Percentiles rank a stretch among this genome's conserved stretches.
Evolutionary conservation across 768 basidiomycete species (phyloP).

Genomic region (Macrocybe gigantea): DNA sequence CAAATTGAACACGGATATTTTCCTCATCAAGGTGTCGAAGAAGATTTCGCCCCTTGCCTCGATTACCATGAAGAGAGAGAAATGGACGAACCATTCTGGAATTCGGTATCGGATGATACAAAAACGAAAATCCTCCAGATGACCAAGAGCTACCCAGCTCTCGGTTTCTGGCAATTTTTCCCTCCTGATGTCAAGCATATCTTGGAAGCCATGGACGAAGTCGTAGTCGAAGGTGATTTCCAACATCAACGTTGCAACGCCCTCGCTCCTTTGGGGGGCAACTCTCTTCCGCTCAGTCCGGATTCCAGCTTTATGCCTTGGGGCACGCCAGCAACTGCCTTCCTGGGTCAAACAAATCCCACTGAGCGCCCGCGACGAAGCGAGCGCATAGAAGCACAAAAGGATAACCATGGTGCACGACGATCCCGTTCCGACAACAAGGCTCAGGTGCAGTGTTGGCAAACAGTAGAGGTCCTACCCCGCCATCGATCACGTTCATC

Average conservation of each 20-base stretch:
- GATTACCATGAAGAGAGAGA: neutral
- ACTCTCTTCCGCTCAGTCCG: neutral
- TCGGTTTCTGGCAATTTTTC: conserved; percentile 1
- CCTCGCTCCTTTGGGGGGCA: neutral
- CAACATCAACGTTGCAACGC: neutral
- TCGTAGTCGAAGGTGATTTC: neutral
- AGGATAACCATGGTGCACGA: neutral
- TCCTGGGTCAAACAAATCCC: neutral
- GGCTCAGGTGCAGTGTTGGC: no score
- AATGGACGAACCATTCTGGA: neutral
- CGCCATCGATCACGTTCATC: neutral
- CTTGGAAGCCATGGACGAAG: neutral
- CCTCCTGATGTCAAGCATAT: neutral
- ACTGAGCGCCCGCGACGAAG: neutral
- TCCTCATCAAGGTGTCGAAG: neutral
- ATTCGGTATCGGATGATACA: neutral
- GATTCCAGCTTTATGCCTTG: neutral
- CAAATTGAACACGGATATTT: neutral
- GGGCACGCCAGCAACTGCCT: neutral
- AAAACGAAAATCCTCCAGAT: neutral
- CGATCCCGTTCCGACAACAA: neutral
- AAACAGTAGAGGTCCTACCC: neutral
- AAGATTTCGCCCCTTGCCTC: neutral
- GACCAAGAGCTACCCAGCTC: neutral
- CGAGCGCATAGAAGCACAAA: neutral